A percentile compares a stretch with the other conserved stretches of the same genome.
phyloP scores from a whole-genome alignment of 2,329 filamentous ascomycete species.

The Fusarium subtropicale region DNA sequence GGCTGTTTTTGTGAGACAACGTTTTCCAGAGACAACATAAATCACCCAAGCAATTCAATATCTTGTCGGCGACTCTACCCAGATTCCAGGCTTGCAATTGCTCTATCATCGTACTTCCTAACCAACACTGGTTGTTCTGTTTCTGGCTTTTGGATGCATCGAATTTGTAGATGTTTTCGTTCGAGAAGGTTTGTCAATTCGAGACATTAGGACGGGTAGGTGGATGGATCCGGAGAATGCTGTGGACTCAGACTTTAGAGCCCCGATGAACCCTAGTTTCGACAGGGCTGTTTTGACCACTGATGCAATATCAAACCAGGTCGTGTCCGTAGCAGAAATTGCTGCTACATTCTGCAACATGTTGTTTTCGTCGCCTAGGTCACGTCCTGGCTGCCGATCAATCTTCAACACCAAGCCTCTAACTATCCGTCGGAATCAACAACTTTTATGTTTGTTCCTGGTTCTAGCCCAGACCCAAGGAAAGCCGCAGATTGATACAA shows the following conservation, averaged over 20 bases:
- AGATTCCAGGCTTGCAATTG: not conserved
- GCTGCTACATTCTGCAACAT: conserved; percentile 13
- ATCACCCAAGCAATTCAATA: not conserved
- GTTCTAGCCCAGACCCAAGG: not conserved
- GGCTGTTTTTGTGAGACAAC: conserved; percentile 20
- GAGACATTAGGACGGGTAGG: conserved; percentile 32
- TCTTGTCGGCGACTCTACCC: not conserved
- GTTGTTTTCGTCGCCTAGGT: not conserved
- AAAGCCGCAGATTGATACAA: conserved; percentile 22
- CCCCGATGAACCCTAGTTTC: conserved; percentile 29
- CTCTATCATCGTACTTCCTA: not conserved
- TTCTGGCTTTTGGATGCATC: not conserved
- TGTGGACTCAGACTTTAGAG: conserved; percentile 35
- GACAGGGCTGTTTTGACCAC: conserved; percentile 10
- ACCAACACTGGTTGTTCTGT: not conserved
- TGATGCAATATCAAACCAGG: conserved; percentile 15
- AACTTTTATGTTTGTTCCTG: not conserved
- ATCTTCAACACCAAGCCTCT: conserved; percentile 6
- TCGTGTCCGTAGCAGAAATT: conserved; percentile 24
- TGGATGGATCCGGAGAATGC: conserved; percentile 42
- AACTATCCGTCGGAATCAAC: conserved; percentile 3
- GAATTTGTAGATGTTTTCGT: conserved; percentile 6
- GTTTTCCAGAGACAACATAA: conserved; percentile 7
- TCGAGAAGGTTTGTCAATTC: not conserved
- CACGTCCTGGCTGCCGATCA: conserved; percentile 36